Evolutionary conservation across 352 stramenopile species (phyloP), one percentile per base, ranked within the genome.

Genomic region (Thraustotheca clavata): DNA sequence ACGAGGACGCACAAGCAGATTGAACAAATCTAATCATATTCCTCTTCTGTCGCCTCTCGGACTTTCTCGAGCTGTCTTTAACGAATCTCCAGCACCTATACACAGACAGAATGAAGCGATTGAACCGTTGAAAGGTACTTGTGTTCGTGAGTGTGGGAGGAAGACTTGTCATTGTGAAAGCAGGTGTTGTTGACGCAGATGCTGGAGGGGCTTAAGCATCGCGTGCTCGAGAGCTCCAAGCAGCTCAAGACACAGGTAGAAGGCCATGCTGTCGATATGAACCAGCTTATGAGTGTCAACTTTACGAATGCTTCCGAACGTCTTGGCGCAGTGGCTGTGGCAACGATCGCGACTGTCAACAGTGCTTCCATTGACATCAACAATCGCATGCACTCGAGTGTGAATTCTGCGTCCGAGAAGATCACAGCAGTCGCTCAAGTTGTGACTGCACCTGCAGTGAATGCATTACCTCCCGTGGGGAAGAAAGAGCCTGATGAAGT

Each of bases 181-280:
- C n/a, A n/a, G n/a, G n/a, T n/a, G n/a, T n/a, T n/a, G n/a, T n/a
- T n/a, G n/a, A n/a, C n/a, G n/a, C n/a, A n/a, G n/a, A 65, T 65
- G 57, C 39, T 65, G 33, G 57, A 43, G 16, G 33, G 32, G 16
- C 26, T 65, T 1, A 65, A 65, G 57, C 20, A 47, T 7, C 57
- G 57, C 24, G 29, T 65, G n/a, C 38, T 65, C n/a, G 57, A 65
- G 46, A 24, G 57, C 3, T 24, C 27, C 18, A 65, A 65, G 41
- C 57, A 65, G 39, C 57, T 65, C 38, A 65, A 65, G 57, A 39
- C n/a, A 18, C 33, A 27, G 20, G 35, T 65, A 9, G 57, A 65
- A 27, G 57, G 47, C 18, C 57, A 65, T 16, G 32, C 35, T 14
- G 57, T 43, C 2, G 57, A 65, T 18, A 65, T 65, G 57, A 65